These are phyloP conservation scores for Kwoniella dejecticola DNA, from an alignment of 768 basidiomycete species.

Conservation along the genomic window DNA sequence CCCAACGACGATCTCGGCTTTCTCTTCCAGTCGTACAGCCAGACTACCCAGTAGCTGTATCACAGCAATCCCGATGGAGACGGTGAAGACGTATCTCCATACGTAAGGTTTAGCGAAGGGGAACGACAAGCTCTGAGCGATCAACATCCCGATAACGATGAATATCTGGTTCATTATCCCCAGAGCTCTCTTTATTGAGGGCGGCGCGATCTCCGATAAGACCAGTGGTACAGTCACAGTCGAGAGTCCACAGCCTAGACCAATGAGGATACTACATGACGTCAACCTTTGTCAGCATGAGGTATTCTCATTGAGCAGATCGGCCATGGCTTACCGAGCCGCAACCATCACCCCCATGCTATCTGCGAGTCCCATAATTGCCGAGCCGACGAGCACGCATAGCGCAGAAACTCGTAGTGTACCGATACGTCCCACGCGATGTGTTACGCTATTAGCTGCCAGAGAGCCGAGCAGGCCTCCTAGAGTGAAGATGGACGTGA, in stretches of 20 bases:
- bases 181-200: constrained; percentile 62
- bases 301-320: no score
- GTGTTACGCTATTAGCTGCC: constrained; percentile 21
- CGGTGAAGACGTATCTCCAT: constrained; percentile 46
- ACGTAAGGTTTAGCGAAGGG: constrained; percentile 35
- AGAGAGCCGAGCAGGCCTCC: constrained; percentile 76
- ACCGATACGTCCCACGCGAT: constrained; percentile 35
- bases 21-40: constrained; percentile 15
- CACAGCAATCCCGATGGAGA: constrained; percentile 34
- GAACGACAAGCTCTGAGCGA: constrained; percentile 44
- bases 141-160: constrained; percentile 51
- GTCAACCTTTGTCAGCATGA: neutral
- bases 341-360: constrained; percentile 27
- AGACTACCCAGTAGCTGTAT: constrained; percentile 43
- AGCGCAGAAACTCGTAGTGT: constrained; percentile 32
- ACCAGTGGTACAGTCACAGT: constrained; percentile 73
- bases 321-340: constrained; percentile 29
- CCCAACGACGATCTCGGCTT: neutral
- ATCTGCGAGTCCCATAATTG: constrained; percentile 29
- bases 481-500: constrained; percentile 81
- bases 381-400: constrained; percentile 35
- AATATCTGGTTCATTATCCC: constrained; percentile 51
- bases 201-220: constrained; percentile 80
- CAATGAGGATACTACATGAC: constrained; percentile 46
- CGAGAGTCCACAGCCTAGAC: constrained; percentile 52